These are phyloP conservation scores for Pseudogymnoascus sp. DNA, from an alignment of 2,329 filamentous ascomycete genomes.

Conservation along the genomic window DNA sequence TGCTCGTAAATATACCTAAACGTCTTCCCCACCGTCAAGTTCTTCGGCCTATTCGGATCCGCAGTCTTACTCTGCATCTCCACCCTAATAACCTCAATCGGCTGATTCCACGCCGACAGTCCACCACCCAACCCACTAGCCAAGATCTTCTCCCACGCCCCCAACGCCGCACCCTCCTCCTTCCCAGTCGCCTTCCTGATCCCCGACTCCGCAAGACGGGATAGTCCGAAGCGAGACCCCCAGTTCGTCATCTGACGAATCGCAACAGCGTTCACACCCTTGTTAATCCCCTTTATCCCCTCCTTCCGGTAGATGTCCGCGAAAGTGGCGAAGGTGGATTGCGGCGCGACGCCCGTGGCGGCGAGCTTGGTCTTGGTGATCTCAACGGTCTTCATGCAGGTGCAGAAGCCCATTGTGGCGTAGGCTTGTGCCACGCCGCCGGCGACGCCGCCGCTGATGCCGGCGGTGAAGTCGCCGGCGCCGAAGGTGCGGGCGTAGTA, in stretches of 20 bases:
- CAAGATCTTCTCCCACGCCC: conserved; percentile 76
- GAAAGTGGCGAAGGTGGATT: conserved; percentile 90
- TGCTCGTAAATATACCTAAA: conserved; percentile 80
- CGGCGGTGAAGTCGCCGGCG: conserved; percentile 76
- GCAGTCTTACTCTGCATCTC: conserved; percentile 99
- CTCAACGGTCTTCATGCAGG: conserved; percentile 99
- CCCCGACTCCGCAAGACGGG: conserved; percentile 79
- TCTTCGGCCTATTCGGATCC: conserved; percentile 96
- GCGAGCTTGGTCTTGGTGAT: conserved; percentile 98
- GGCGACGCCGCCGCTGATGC: conserved; percentile 84
- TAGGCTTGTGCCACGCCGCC: conserved; percentile 97
- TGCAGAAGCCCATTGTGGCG: conserved; percentile 99
- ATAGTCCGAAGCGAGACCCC: conserved; percentile 92
- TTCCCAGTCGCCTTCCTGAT: conserved; percentile 77
- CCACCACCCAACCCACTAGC: conserved; percentile 86
- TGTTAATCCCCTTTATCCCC: conserved; percentile 94
- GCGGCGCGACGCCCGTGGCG: conserved; percentile 71
- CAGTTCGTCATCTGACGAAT: conserved; percentile 99
- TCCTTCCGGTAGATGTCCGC: conserved; percentile 95
- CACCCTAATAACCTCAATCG: conserved; percentile 98
- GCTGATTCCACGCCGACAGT: conserved; percentile 97
- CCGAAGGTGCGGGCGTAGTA: conserved; percentile 82
- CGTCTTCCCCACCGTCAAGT: conserved; percentile 90
- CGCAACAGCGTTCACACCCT: conserved; percentile 95
- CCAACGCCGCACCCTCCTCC: conserved; percentile 69